Evolutionary conservation across 2,329 filamentous ascomycete genomes (phyloP).

Genomic region (Fusarium tricinctum): DNA sequence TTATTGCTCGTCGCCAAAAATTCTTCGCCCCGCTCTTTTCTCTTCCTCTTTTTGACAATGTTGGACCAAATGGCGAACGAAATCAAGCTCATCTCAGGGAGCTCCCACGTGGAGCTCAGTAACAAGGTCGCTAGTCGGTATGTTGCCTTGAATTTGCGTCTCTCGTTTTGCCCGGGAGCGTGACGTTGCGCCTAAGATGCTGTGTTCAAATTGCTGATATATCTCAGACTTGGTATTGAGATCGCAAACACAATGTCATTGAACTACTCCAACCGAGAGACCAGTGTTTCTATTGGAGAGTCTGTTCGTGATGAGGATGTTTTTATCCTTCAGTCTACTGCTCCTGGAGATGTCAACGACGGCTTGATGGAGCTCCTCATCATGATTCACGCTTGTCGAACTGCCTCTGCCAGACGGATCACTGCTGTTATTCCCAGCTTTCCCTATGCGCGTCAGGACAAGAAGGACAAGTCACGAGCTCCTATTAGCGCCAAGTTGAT

Average conservation of each 20-base stretch:
- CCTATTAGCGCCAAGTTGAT: slow-evolving; percentile 96
- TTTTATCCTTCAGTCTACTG: slow-evolving; percentile 96
- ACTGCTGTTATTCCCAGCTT: slow-evolving; percentile 97
- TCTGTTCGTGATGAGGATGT: slow-evolving; percentile 98
- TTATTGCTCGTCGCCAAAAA: slow-evolving; percentile 49
- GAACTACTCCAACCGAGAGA: slow-evolving; percentile 90
- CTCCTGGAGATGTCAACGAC: slow-evolving; percentile 97
- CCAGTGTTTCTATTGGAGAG: slow-evolving; percentile 93
- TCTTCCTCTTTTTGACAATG: slow-evolving; percentile 51
- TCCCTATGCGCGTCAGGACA: slow-evolving; percentile 96
- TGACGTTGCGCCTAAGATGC: slow-evolving; percentile 12
- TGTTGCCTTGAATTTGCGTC: slow-evolving; percentile 38
- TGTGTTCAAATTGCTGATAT: slow-evolving; percentile 44
- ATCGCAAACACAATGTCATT: slow-evolving; percentile 84
- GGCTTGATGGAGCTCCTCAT: slow-evolving; percentile 98
- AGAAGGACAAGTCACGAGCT: slow-evolving; percentile 94
- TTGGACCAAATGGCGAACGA: slow-evolving; percentile 65
- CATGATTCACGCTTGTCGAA: slow-evolving; percentile 93
- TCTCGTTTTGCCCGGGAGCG: background rate
- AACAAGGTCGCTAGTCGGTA: slow-evolving; percentile 62
- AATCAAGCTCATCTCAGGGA: slow-evolving; percentile 66
- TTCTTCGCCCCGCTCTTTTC: slow-evolving; percentile 47
- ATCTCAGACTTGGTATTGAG: slow-evolving; percentile 77
- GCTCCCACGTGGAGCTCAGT: slow-evolving; percentile 64
- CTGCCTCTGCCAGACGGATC: slow-evolving; percentile 82